phyloP scores from a whole-genome alignment of 805 yeast species.

The Yarrowia sp. region DNA sequence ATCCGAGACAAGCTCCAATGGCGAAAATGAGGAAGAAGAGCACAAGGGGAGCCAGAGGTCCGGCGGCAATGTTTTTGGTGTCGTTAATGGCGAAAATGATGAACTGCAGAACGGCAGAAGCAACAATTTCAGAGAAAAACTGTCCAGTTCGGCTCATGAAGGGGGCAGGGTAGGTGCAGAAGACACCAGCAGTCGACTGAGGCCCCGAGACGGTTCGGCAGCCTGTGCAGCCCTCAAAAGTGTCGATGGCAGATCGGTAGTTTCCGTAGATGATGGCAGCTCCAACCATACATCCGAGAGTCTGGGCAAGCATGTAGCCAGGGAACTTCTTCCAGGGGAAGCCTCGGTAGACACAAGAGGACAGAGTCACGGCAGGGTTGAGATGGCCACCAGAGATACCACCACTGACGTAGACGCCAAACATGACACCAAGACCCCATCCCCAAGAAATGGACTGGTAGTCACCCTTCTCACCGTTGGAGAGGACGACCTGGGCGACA shows the following conservation, averaged over 20 bases:
- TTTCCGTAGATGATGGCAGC: constrained; percentile 48
- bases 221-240: constrained; percentile 36
- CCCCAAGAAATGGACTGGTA: constrained; percentile 45
- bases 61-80: constrained; percentile 48
- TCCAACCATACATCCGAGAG: constrained; percentile 50
- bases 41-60: constrained; percentile 48
- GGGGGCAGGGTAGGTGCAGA: constrained; percentile 46
- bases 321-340: constrained; percentile 51
- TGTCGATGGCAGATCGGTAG: constrained; percentile 43
- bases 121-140: constrained; percentile 48
- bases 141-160: constrained; percentile 46
- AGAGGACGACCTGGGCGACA: constrained; percentile 45
- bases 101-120: constrained; percentile 46
- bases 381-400: constrained; percentile 58
- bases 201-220: constrained; percentile 37
- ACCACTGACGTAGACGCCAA: constrained; percentile 51
- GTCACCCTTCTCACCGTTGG: constrained; percentile 43
- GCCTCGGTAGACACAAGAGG: constrained; percentile 48
- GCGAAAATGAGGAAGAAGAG: constrained; percentile 46
- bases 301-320: constrained; percentile 46
- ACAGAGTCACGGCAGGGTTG: constrained; percentile 52
- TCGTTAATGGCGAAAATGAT: constrained; percentile 52
- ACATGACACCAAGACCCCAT: constrained; percentile 54
- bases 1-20: constrained; percentile 48
- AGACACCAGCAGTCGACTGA: constrained; percentile 44